These are phyloP conservation scores for Xylaria polymorpha DNA, from an alignment of 2,329 filamentous ascomycete species.

Conservation along the genomic window DNA sequence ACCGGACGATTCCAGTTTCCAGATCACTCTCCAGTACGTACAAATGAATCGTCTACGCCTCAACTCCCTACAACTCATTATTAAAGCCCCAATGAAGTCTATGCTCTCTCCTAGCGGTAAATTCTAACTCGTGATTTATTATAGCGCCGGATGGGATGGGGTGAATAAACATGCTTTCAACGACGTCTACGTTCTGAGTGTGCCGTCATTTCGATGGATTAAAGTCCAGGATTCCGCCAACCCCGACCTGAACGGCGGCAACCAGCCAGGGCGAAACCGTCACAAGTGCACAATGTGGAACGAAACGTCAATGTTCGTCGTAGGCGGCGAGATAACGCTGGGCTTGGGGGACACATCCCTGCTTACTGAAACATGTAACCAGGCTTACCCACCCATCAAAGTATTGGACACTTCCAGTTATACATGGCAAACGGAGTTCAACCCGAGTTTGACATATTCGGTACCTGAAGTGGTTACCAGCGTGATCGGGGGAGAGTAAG, in stretches of 20 bases:
- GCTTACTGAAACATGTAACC: conserved; percentile 29
- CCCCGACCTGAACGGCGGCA: conserved; percentile 30
- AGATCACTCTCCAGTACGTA: conserved; percentile 39
- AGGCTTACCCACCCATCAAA: conserved; percentile 37
- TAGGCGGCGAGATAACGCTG: conserved; percentile 29
- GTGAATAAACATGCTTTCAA: conserved; percentile 24
- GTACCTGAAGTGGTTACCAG: conserved; percentile 35
- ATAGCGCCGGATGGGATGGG: conserved; percentile 32
- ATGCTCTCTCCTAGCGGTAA: background rate
- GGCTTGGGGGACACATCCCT: background rate
- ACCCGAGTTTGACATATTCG: conserved; percentile 31
- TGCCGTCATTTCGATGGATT: conserved; percentile 41
- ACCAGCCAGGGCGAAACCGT: conserved; percentile 27
- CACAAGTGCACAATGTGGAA: conserved; percentile 39
- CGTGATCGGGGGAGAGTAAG: conserved; percentile 39
- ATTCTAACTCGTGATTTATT: background rate
- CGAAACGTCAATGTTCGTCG: conserved; percentile 38
- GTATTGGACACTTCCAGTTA: conserved; percentile 39
- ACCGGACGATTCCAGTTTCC: conserved; percentile 42
- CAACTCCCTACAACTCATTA: too few relatives aligned
- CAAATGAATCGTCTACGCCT: background rate
- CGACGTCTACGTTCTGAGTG: conserved; percentile 40
- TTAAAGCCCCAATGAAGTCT: background rate
- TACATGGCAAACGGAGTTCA: conserved; percentile 36
- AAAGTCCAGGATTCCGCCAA: conserved; percentile 35